Evolutionary conservation across 805 yeast species (phyloP), one percentile per base, ranked within the genome.

Genomic region (Candida arabinofermentans): DNA sequence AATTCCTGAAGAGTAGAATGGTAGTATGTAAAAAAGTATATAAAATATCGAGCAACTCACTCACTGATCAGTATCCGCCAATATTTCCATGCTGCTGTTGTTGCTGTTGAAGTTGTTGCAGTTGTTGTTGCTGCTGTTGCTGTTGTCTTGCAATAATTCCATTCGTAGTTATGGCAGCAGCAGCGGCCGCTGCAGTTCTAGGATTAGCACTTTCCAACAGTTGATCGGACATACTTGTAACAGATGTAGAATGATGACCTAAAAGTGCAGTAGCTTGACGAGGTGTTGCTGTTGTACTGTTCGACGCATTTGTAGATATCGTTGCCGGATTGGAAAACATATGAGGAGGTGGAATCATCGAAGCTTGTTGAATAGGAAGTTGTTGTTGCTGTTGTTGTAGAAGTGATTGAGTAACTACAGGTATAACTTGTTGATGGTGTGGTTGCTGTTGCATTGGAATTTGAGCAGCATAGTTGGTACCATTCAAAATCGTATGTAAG

Each of bases 401-500:
- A n/a, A 14, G 34, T 8, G 9, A 30, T 24, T 32, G 39, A 1
- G 14, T 23, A 17, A 27, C 14, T 27, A 24, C 12, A n/a, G 23
- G 19, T 23, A 37, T 19, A n/a, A n/a, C n/a, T n/a, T 26, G 29
- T 26, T 26, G 29, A 5, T 26, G 29, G 10, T 18, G 38, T 17
- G 29, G 36, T 5, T 10, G 27, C 14, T 36, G 40, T 34, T 19
- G 36, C 22, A 14, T 30, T 42, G 27, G 30, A 17, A 42, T 39
- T 30, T 44, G 47, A 9, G 56, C 41, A n/a, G 55, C 61, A 34
- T 53, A 56, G 27, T 58, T 55, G 3, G 62, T 55, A 2, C 58
- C 57, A 27, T 57, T 55, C 21, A 77, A 48, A 2, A 76, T 47
- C n/a, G 67, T 58, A 49, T 70, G 69, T 42, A 76, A 57, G 16